Percentiles rank a stretch among this genome's conserved stretches.
Evolutionary conservation across 148 eudicot species (phyloP).

Genomic region (Rhododendron mucronatum): DNA sequence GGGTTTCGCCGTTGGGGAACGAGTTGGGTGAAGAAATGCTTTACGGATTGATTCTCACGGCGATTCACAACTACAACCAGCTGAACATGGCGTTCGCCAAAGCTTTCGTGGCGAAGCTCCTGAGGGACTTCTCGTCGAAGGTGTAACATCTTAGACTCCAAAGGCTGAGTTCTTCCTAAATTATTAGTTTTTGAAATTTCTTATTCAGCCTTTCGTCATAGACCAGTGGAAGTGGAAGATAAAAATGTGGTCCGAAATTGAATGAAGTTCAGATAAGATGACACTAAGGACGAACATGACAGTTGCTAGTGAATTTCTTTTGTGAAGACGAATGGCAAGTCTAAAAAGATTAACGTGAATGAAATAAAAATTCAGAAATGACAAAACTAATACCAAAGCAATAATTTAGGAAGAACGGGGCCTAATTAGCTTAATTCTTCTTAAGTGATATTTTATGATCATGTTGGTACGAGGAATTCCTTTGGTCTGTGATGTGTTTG

Average conservation of each 20-base stretch:
- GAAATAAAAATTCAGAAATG: neutral
- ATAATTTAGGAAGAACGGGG: neutral
- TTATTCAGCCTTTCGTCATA: too few species aligned
- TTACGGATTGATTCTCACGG: slow-evolving; percentile 53
- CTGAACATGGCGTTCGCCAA: slow-evolving; percentile 74
- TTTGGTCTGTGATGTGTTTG: neutral
- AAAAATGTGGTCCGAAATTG: too few species aligned
- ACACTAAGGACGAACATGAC: too few species aligned
- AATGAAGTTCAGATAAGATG: neutral
- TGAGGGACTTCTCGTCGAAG: slow-evolving; percentile 60
- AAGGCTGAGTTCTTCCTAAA: neutral
- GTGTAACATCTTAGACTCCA: neutral
- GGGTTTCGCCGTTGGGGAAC: slow-evolving; percentile 44
- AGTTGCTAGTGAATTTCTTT: too few species aligned
- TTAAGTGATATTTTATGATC: neutral
- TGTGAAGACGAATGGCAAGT: neutral
- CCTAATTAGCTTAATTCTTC: neutral
- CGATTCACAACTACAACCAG: slow-evolving; percentile 49
- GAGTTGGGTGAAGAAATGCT: slow-evolving; percentile 69
- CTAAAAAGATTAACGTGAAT: neutral
- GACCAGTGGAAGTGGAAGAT: too few species aligned
- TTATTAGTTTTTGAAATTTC: neutral
- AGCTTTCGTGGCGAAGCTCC: slow-evolving; percentile 78
- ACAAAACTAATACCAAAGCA: too few species aligned
- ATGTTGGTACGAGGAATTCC: neutral